phyloP scores from a whole-genome alignment of 1,284 basidiomycete genomes.

The Trichosporon asahii region DNA sequence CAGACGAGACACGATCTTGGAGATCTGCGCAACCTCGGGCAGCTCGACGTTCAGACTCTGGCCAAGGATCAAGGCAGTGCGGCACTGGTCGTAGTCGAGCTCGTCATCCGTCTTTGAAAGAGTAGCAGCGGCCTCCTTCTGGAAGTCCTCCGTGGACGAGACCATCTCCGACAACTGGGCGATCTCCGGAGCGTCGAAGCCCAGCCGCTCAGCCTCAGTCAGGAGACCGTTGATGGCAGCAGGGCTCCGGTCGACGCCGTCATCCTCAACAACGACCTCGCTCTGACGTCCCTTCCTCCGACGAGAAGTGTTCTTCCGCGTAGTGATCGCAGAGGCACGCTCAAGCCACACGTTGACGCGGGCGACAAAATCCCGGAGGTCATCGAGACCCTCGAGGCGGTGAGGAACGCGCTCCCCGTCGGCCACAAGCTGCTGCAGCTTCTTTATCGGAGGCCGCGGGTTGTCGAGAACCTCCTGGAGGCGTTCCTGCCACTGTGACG shows the following conservation, averaged over 20 bases:
- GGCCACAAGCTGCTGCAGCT: constrained; percentile 69
- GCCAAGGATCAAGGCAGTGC: constrained; percentile 42
- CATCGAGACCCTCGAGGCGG: constrained; percentile 66
- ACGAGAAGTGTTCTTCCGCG: constrained; percentile 40
- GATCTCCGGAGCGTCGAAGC: constrained; percentile 50
- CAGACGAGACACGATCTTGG: constrained; percentile 41
- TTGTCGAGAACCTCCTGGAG: constrained; percentile 68
- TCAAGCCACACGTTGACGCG: constrained; percentile 77
- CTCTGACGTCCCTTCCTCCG: constrained; percentile 34
- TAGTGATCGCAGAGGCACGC: constrained; percentile 34
- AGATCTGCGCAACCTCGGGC: constrained; percentile 39
- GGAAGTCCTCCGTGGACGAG: constrained; percentile 38
- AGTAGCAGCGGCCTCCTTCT: constrained; percentile 35
- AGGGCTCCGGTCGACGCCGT: constrained; percentile 35
- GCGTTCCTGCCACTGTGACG: constrained; percentile 70
- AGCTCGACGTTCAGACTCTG: constrained; percentile 45
- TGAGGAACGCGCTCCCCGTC: constrained; percentile 84
- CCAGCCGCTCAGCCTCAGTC: constrained; percentile 37
- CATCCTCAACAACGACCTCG: constrained; percentile 28
- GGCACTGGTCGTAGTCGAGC: constrained; percentile 37
- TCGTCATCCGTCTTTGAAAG: constrained; percentile 35
- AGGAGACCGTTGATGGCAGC: constrained; percentile 36
- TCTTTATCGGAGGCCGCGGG: constrained; percentile 67
- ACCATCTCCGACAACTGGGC: constrained; percentile 41
- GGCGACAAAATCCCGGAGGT: constrained; percentile 72